Base-by-base conservation (phyloP, 495 filamentous ascomycete species). In the Beverwykella pulmonaria region DNA sequence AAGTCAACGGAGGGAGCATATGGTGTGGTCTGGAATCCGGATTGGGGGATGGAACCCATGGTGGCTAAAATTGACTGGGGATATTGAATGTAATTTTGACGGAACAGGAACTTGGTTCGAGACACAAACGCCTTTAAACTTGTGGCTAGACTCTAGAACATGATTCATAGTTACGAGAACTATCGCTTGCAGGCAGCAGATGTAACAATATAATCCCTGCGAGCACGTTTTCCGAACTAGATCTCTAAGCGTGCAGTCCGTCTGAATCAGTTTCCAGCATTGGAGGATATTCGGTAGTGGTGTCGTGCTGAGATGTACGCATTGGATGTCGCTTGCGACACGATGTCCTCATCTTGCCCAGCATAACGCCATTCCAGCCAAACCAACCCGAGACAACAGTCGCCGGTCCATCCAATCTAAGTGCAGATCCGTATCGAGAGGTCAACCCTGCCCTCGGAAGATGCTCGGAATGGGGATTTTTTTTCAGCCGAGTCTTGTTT, bases 1-100 rank as follows among this genome's bases (percentile, higher is more conserved):
- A 65, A 54, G 15, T 58, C n/a, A 12, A 65, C 44, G 12, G 63
- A 36, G 15, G 39, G 41, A n/a, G n/a, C 54, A 27, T 59, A 59
- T 17, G 32, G n/a, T 20, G 27, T 27, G 36, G 9, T 34, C 41
- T 59, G 34, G 20, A 49, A 65, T 17, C 19, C 6, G 10, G 48
- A 26, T 15, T 20, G 17, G 14, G 17, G 7, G 3, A 44, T 44
- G 17, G 39, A 44, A 44, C 39, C 50, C 50, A 53, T 53, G 20
- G 50, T 53, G 3, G 25, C 25, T 22, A 14, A 44, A 44, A n/a
- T 3, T 10, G 9, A 15, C 9, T n/a, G 8, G 17, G 17, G 15
- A 15, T 44, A n/a, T 44, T n/a, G 15, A 12, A 15, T 12, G 17
- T 7, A 44, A 44, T 7, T 9, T n/a, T 14, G 30, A 4, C 30